Evolutionary conservation across 129 eudicot genomes (phyloP).

Genomic region (Pseudognaphalium luteoalbum): DNA sequence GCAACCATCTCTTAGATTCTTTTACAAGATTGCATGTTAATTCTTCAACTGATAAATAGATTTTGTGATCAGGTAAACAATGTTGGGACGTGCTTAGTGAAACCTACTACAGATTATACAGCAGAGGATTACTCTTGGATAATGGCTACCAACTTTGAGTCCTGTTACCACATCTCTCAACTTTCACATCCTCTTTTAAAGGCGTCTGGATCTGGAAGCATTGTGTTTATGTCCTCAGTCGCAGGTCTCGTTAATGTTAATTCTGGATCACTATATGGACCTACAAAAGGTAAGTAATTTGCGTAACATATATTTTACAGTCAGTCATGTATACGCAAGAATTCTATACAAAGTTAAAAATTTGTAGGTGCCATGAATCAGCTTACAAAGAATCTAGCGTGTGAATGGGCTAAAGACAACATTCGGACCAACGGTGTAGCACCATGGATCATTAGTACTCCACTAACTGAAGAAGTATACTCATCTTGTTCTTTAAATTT

Average conservation of each 20-base stretch:
- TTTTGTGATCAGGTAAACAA: slow-evolving; percentile 25
- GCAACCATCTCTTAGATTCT: no score
- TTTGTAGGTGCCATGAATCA: slow-evolving; percentile 75
- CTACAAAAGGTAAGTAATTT: slow-evolving; percentile 47
- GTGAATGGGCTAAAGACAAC: slow-evolving; percentile 43
- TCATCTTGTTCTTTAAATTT: no score
- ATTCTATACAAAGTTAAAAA: no score
- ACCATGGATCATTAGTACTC: slow-evolving; percentile 72
- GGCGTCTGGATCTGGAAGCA: slow-evolving; percentile 24
- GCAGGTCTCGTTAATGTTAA: slow-evolving; percentile 40
- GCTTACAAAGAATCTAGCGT: slow-evolving; percentile 74
- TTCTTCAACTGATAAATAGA: no score
- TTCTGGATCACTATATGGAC: slow-evolving; percentile 55
- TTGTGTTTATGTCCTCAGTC: slow-evolving; percentile 40
- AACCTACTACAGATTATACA: slow-evolving; percentile 14
- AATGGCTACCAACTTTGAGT: slow-evolving; percentile 33
- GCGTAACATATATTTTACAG: not conserved
- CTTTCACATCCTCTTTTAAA: slow-evolving; percentile 33
- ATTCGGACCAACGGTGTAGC: slow-evolving; percentile 62
- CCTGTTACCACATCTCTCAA: slow-evolving; percentile 33
- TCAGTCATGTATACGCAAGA: not conserved
- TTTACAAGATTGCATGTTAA: no score
- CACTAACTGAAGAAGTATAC: slow-evolving; percentile 63
- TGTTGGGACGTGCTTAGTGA: slow-evolving; percentile 21
- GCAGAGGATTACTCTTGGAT: slow-evolving; percentile 25